Base-by-base conservation (phyloP, 805 yeast species). In the Lachancea kluyveri region DNA sequence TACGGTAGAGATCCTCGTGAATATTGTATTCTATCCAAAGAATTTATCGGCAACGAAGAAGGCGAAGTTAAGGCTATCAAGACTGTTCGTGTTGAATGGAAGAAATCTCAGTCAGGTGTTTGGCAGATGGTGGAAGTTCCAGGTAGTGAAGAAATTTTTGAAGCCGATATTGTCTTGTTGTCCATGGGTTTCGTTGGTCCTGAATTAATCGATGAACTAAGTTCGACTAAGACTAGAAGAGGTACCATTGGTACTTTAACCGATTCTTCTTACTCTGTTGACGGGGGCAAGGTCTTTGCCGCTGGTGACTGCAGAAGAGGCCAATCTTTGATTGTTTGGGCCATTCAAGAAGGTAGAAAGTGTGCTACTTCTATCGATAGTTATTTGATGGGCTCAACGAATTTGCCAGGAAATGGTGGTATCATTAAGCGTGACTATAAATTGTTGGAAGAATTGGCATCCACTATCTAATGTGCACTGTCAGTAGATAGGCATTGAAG, bases 291-390 rank as follows among this genome's bases (percentile, higher is more conserved):
- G 48, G 53, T 87, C 39, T 90, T 88, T 54, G 85, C 96, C 29
- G 96, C 97, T 30, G 98, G 98, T 64, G 98, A 90, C 62, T 92
- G 97, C 67, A 82, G 98, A 70, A 79, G 97, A 65, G 98, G 98
- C 17, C 98, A 90, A 68, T 85, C 96, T 2, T 74, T 90, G 60
- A 90, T 90, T 59, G 98, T 90, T 35, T 92, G 97, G 97, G 98
- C 97, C 65, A 90, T 90, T 48, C 97, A 92, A 66, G 98, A 90
- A 65, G 98, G 98, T 46, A 79, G 97, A 68, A 96, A 90, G 64
- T 87, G 96, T 74, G 98, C 98, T 21, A 73, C 95, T 46, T 87
- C 85, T 48, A 94, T 90, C 42, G 98, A 90, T 56, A 59, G 67
- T 46, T 82, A 60, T 59, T 68, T 90, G 58, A 76, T 78, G 77